Evolutionary conservation across 768 basidiomycete species (phyloP).

Genomic region (Phylloporus scabripes): DNA sequence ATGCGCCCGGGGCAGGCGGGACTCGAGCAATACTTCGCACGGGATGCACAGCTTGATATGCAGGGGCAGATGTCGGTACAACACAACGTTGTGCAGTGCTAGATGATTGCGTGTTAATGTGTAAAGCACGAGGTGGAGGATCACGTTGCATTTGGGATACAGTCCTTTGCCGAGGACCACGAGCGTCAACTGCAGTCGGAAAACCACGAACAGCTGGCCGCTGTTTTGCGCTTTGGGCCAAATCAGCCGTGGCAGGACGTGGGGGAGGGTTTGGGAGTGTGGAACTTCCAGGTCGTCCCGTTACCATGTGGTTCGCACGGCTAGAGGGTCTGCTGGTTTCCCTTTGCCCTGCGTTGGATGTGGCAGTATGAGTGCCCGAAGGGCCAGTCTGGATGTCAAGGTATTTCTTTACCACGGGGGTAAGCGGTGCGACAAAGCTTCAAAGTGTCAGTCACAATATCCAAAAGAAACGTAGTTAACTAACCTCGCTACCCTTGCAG

Average conservation of each 20-base stretch:
- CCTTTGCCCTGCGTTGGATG: conserved; percentile 11
- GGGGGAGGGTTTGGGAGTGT: conserved; percentile 9
- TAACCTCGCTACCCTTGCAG: conserved; percentile 62
- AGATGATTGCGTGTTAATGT: conserved; percentile 14
- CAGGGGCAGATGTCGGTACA: conserved; percentile 9
- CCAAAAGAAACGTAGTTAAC: conserved; percentile 14
- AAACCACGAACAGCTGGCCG: conserved; percentile 1
- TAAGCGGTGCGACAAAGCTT: conserved; percentile 70
- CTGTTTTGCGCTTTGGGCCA: conserved; percentile 3
- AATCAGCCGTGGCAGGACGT: conserved; percentile 4
- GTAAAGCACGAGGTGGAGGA: conserved; percentile 14
- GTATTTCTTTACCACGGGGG: conserved; percentile 73
- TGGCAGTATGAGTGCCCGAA: neutral
- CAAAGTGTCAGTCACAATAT: neutral
- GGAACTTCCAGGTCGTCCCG: conserved; percentile 9
- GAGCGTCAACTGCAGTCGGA: conserved; percentile 1
- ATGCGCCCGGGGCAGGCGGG: neutral
- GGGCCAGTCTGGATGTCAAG: conserved; percentile 43
- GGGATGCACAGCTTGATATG: conserved; percentile 7
- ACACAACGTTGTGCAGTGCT: conserved; percentile 15
- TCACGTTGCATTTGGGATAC: conserved; percentile 16
- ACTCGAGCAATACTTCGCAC: conserved; percentile 1
- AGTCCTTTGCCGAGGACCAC: conserved; percentile 16
- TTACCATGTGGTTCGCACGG: conserved; percentile 13
- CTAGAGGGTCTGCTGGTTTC: conserved; percentile 23